These are phyloP conservation scores for Amauroascus niger DNA, from an alignment of 2,329 filamentous ascomycete species.

Conservation along the genomic window DNA sequence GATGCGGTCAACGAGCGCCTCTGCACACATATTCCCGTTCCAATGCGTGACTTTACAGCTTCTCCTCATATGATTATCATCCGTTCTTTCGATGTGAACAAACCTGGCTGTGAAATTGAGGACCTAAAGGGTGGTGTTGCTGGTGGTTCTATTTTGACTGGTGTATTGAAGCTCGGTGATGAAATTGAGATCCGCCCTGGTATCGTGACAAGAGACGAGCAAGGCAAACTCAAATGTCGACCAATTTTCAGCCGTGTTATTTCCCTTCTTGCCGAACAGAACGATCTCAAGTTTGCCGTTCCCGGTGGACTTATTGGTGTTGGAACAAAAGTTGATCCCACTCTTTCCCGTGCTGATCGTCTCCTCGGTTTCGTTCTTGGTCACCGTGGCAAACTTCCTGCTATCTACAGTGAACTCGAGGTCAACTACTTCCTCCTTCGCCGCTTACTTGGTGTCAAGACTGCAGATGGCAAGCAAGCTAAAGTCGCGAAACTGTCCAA, in stretches of 20 bases:
- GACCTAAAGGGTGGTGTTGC: conserved; percentile 98
- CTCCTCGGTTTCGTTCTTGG: conserved; percentile 96
- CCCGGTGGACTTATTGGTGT: conserved; percentile 97
- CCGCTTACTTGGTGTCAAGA: conserved; percentile 89
- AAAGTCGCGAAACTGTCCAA: conserved; percentile 98
- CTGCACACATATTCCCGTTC: conserved; percentile 88
- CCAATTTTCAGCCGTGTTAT: conserved; percentile 95
- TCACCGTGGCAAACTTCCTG: conserved; percentile 82
- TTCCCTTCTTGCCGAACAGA: conserved; percentile 92
- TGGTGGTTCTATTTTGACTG: conserved; percentile 90
- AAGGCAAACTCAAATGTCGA: conserved; percentile 88
- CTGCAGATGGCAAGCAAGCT: conserved; percentile 95
- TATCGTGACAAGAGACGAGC: conserved; percentile 90
- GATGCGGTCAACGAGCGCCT: conserved; percentile 95
- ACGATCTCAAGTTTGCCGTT: conserved; percentile 96
- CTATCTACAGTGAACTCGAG: conserved; percentile 97
- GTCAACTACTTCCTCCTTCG: conserved; percentile 99
- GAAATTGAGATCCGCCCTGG: conserved; percentile 99
- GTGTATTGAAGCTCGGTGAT: conserved; percentile 91
- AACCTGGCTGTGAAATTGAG: conserved; percentile 96
- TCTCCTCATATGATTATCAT: conserved; percentile 99
- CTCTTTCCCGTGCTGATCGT: conserved; percentile 96
- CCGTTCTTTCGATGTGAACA: conserved; percentile 98
- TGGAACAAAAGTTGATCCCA: conserved; percentile 93
- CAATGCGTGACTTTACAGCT: conserved; percentile 77